phyloP scores from a whole-genome alignment of 2,329 filamentous ascomycete genomes.

The Aureobasidium namibiae region DNA sequence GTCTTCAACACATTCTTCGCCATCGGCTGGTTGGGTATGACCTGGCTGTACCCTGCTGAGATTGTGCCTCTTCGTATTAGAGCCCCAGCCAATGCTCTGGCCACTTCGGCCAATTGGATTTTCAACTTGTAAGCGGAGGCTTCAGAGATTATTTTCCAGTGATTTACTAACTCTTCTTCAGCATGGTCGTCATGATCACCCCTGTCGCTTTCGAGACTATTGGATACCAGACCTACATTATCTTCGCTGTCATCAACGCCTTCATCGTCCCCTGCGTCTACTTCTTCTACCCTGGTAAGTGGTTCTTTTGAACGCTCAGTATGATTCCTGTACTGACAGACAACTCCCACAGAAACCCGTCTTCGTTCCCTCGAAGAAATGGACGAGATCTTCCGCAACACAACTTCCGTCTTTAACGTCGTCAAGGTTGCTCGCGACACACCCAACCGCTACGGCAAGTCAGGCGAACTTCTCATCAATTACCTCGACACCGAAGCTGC shows the following conservation, averaged over 20 bases:
- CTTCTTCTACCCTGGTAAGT: slow-evolving; percentile 27
- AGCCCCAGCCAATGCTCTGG: slow-evolving; percentile 20
- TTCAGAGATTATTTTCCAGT: no score
- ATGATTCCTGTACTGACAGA: slow-evolving; percentile 25
- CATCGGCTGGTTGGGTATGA: slow-evolving; percentile 46
- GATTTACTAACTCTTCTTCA: slow-evolving; percentile 19
- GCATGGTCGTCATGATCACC: slow-evolving; percentile 51
- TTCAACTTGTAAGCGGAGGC: slow-evolving; percentile 1
- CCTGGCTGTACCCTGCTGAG: slow-evolving; percentile 22
- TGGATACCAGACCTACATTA: slow-evolving; percentile 50
- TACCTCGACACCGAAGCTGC: slow-evolving; percentile 36
- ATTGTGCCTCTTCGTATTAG: slow-evolving; percentile 20
- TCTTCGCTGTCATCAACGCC: slow-evolving; percentile 54
- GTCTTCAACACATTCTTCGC: slow-evolving; percentile 48
- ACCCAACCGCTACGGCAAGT: slow-evolving; percentile 50
- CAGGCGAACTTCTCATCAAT: slow-evolving; percentile 47
- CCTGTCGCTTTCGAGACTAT: slow-evolving; percentile 52
- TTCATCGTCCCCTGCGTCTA: slow-evolving; percentile 40
- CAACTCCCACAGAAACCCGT: slow-evolving; percentile 43
- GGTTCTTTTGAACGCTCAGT: no score
- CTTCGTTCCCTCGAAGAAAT: slow-evolving; percentile 58
- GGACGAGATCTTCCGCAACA: slow-evolving; percentile 56
- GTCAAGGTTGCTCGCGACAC: slow-evolving; percentile 44
- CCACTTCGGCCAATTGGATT: slow-evolving; percentile 46
- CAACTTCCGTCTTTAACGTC: slow-evolving; percentile 37